phyloP scores from a whole-genome alignment of 2,329 filamentous ascomycete species.

The Didymella segeticola region DNA sequence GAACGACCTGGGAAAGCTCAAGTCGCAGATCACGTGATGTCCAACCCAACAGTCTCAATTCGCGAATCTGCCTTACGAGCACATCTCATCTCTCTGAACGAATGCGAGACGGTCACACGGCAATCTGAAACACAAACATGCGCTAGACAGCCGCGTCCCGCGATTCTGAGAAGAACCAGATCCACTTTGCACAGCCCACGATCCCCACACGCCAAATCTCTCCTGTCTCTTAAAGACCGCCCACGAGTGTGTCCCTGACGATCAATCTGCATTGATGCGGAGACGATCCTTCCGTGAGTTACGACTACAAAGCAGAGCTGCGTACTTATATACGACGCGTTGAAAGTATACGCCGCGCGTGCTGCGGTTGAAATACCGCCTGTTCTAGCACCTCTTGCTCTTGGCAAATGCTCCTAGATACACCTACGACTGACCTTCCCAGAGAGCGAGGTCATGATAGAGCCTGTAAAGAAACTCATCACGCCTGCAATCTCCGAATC shows the following conservation, averaged over 20 bases:
- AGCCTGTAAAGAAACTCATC: too few species aligned
- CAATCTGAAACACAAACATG: slow-evolving; percentile 13
- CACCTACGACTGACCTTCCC: background rate
- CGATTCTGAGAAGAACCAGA: slow-evolving; percentile 3
- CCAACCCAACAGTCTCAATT: too few species aligned
- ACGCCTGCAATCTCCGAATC: too few species aligned
- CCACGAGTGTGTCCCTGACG: slow-evolving; percentile 11
- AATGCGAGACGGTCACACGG: slow-evolving; percentile 5
- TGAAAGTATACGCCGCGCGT: background rate
- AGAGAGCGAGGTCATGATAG: too few species aligned
- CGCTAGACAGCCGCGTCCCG: slow-evolving; percentile 12
- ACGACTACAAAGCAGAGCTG: background rate
- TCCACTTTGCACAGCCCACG: slow-evolving; percentile 18
- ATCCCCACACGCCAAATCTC: slow-evolving; percentile 14
- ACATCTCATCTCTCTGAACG: slow-evolving; percentile 10
- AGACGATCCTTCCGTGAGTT: background rate
- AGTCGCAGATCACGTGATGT: slow-evolving; percentile 1
- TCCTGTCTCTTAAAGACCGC: background rate
- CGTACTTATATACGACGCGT: background rate
- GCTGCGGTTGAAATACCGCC: background rate
- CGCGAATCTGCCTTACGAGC: slow-evolving; percentile 1
- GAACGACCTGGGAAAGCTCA: too few species aligned
- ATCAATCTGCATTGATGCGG: slow-evolving; percentile 3
- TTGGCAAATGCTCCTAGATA: background rate
- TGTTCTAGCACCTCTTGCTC: too few species aligned